phyloP scores from a whole-genome alignment of 441 rosid species.

The Pelargonium myrrhifolium region DNA sequence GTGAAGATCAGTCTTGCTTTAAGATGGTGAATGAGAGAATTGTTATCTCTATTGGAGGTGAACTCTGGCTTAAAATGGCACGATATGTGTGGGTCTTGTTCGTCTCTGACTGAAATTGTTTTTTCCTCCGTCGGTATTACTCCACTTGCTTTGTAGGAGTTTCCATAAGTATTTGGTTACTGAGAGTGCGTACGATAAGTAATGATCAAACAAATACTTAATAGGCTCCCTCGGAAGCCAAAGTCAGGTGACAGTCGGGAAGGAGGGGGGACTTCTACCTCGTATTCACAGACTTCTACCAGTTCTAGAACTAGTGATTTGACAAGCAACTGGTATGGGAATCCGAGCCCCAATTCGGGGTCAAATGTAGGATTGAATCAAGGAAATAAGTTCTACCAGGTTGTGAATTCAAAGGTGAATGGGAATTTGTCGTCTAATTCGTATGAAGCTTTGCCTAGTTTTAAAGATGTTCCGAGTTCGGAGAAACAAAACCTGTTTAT shows the following conservation, averaged over 20 bases:
- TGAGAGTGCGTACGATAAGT: conserved; percentile 21
- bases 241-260: conserved; percentile 52
- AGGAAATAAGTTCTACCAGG: conserved; percentile 41
- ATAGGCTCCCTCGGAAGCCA: conserved; percentile 78
- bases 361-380: conserved; percentile 33
- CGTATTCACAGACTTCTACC: conserved; percentile 35
- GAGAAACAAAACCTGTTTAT: conserved; percentile 64
- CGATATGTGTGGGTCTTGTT: neutral
- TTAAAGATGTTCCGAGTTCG: conserved; percentile 65
- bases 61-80: conserved; percentile 9
- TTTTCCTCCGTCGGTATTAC: conserved; percentile 3
- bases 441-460: conserved; percentile 70
- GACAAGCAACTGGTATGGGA: conserved; percentile 28
- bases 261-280: conserved; percentile 46
- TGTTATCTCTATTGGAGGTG: neutral
- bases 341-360: conserved; percentile 27
- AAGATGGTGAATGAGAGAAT: neutral
- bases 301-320: conserved; percentile 43
- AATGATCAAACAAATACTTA: conserved; percentile 76
- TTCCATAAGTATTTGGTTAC: conserved; percentile 1
- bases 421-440: conserved; percentile 36
- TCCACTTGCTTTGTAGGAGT: conserved; percentile 18
- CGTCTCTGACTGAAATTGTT: neutral
- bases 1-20: neutral
- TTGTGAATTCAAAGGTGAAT: conserved; percentile 39